A percentile compares a stretch with the other conserved stretches of the same genome.
phyloP scores from a whole-genome alignment of 148 eudicot genomes.

The Limonium bicolor region DNA sequence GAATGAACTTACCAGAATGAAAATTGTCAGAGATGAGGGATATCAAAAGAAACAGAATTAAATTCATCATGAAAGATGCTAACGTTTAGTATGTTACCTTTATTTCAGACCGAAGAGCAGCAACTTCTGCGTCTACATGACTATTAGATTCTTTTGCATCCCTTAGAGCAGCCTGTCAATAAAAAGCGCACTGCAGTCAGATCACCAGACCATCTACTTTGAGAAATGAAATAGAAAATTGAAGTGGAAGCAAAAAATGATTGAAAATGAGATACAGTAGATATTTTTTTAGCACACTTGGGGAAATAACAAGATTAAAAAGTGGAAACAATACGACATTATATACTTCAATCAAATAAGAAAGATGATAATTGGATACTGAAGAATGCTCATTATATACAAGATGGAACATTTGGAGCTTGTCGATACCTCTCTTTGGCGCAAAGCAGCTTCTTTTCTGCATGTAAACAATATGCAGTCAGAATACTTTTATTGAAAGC shows the following conservation, averaged over 20 bases:
- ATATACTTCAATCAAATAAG: no score
- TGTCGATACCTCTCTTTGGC: conserved; percentile 88
- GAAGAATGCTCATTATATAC: no score
- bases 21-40: not conserved
- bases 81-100: conserved; percentile 34
- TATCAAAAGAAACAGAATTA: not conserved
- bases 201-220: conserved; percentile 2
- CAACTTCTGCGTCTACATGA: conserved; percentile 69
- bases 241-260: not conserved
- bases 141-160: conserved; percentile 70
- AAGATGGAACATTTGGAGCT: no score
- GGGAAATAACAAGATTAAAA: no score
- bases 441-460: conserved; percentile 93
- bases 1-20: not conserved
- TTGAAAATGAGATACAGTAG: conserved; percentile 1
- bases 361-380: no score
- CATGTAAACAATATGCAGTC: conserved; percentile 11
- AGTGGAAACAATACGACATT: no score
- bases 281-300: no score
- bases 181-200: conserved; percentile 2
- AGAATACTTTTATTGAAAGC: no score
- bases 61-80: not conserved
- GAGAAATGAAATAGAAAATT: no score
- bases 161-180: conserved; percentile 65
- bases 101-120: conserved; percentile 49